Evolutionary conservation across 352 stramenopile species (phyloP), one percentile per base, ranked within the genome.

Genomic region (Thalassiosira mediterranea): DNA sequence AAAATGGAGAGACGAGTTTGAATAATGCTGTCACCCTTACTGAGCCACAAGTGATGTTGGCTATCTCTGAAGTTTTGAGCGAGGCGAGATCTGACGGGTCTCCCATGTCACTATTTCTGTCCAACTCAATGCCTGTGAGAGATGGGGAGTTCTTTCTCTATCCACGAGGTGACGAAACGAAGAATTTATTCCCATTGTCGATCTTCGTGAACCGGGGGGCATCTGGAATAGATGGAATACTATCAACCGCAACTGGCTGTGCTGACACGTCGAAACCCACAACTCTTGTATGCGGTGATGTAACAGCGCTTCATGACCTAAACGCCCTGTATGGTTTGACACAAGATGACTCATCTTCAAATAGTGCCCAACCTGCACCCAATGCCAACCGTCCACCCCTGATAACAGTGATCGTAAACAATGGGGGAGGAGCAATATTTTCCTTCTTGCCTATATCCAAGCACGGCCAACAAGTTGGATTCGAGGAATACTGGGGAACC

Each of bases 111-210:
- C 65, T 93, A 21, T 93, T 93, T 72, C 49, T 93, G 17, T 91
- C 88, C 7, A 93, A 93, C 73, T 89, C 77, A 13, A 93, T 93
- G 88, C 85, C 88, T 26, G 80, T 93, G 29, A 58, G 88, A 56
- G 88, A 93, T 79, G 79, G 78, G 31, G 88, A 93, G 62, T 88
- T 79, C 42, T 93, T 93, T 75, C 58, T 93, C 1, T 93, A 93
- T 70, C 81, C 85, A 23, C 42, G 47, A 29, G 28, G 47, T 17
- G 46, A 61, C 29, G 44, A 53, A 53, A 48, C 19, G 7, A 71
- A 63, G 29, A n/a, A n/a, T n/a, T n/a, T n/a, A n/a, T 74, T 72
- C 51, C 56, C 67, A n/a, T 28, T 67, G 31, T 72, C 70, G 8
- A 57, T 76, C 0, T 70, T 31, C 32, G 79, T 88, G 1, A 93